Evolutionary conservation across 2,329 filamentous ascomycete species (phyloP).

Genomic region (Remersonia thermophila): DNA sequence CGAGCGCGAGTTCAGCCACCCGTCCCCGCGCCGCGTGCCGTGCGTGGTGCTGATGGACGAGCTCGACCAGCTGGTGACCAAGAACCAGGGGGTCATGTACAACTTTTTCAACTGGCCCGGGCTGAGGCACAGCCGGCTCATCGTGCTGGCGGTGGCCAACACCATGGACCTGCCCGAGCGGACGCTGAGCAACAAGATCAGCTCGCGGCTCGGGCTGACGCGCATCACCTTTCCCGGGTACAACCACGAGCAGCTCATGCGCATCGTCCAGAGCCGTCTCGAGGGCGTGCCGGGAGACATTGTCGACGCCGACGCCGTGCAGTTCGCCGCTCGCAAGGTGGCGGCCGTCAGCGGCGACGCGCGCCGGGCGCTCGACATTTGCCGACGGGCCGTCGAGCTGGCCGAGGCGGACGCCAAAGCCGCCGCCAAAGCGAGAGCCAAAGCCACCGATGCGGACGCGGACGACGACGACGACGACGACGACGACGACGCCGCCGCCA

Average conservation of each 20-base stretch:
- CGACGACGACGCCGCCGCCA: too few relatives aligned
- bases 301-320: constrained; percentile 83
- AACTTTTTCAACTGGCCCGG: constrained; percentile 99
- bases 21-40: constrained; percentile 79
- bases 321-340: constrained; percentile 93
- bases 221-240: constrained; percentile 96
- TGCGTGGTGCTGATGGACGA: constrained; percentile 99
- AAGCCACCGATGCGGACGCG: constrained; percentile 16
- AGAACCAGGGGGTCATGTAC: constrained; percentile 99
- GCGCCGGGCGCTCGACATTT: constrained; percentile 84
- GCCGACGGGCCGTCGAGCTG: constrained; percentile 85
- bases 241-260: constrained; percentile 93
- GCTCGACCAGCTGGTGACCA: constrained; percentile 91
- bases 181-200: constrained; percentile 97
- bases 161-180: constrained; percentile 97
- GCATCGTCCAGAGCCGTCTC: constrained; percentile 89
- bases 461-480: not conserved
- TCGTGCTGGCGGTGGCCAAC: constrained; percentile 94
- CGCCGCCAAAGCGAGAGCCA: not conserved
- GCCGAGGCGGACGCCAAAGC: constrained; percentile 58
- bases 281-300: constrained; percentile 79
- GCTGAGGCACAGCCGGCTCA: constrained; percentile 77
- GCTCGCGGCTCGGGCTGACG: constrained; percentile 76
- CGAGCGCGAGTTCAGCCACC: constrained; percentile 84
- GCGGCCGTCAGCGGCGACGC: constrained; percentile 94